Evolutionary conservation across 2,329 filamentous ascomycete genomes (phyloP).

Genomic region (Fonsecaea nubica): DNA sequence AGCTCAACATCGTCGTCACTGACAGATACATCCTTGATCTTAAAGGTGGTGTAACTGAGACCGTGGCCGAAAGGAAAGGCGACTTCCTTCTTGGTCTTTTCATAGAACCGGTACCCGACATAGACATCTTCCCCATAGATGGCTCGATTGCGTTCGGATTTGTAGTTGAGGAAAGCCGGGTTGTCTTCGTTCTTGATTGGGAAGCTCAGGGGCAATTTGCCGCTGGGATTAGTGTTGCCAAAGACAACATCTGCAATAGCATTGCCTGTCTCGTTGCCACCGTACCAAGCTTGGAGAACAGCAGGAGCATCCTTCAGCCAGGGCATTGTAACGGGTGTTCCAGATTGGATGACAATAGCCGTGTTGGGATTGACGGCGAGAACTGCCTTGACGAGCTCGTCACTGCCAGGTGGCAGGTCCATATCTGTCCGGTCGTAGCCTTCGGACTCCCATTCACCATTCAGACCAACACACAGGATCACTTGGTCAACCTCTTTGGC

Average conservation of each 20-base stretch:
- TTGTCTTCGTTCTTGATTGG: constrained; percentile 72
- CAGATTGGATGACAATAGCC: constrained; percentile 77
- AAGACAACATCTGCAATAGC: constrained; percentile 79
- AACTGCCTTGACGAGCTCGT: constrained; percentile 68
- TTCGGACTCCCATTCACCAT: constrained; percentile 82
- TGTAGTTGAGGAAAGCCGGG: constrained; percentile 77
- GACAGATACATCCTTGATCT: constrained; percentile 56
- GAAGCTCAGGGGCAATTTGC: constrained; percentile 76
- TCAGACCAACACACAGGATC: constrained; percentile 77
- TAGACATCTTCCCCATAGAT: constrained; percentile 83
- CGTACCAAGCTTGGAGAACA: constrained; percentile 81
- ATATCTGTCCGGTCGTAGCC: constrained; percentile 66
- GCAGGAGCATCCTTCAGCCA: constrained; percentile 57
- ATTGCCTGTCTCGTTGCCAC: constrained; percentile 85
- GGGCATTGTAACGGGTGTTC: constrained; percentile 68
- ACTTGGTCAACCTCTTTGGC: constrained; percentile 77
- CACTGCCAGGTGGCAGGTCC: constrained; percentile 59
- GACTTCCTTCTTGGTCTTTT: constrained; percentile 68
- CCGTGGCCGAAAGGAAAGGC: constrained; percentile 82
- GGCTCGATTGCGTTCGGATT: constrained; percentile 71
- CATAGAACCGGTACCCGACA: constrained; percentile 81
- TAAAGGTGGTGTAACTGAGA: constrained; percentile 76
- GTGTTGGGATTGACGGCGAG: constrained; percentile 71
- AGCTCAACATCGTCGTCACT: constrained; percentile 57
- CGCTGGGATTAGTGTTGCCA: constrained; percentile 74